These are phyloP conservation scores for Neonectria hederae DNA, from an alignment of 2,329 filamentous ascomycete species.

Conservation along the genomic window DNA sequence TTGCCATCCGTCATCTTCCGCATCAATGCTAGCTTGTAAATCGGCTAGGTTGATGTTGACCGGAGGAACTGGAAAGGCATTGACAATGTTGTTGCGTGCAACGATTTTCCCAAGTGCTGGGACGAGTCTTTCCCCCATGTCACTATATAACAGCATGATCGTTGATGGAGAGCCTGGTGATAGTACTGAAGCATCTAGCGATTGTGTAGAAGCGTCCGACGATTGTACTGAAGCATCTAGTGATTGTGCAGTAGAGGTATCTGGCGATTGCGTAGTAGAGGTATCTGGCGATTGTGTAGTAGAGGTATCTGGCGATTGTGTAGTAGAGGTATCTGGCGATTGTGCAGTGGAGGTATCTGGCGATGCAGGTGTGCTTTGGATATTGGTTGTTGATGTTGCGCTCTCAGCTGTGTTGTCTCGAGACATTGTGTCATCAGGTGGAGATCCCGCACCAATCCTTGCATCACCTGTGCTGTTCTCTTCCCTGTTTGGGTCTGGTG, in stretches of 20 bases:
- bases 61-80: background rate
- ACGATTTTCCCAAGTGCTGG: background rate
- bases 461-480: background rate
- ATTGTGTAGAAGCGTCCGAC: too few relatives aligned
- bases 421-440: background rate
- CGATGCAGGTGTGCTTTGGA: too few relatives aligned
- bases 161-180: background rate
- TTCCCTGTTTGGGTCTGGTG: background rate
- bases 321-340: background rate
- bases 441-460: background rate
- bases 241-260: too few relatives aligned
- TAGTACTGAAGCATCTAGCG: background rate
- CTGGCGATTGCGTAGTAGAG: too few relatives aligned
- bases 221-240: too few relatives aligned
- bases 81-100: background rate
- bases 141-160: background rate
- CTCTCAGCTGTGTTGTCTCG: too few relatives aligned
- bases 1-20: background rate
- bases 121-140: background rate
- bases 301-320: background rate
- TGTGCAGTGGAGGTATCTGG: background rate
- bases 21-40: background rate
- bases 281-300: too few relatives aligned
- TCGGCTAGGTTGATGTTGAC: background rate
- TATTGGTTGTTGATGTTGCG: too few relatives aligned